Percentiles rank a stretch among this genome's conserved stretches.
Conservation (phyloP, 768 basidiomycete species). For the Macrolepiota albuminosa region DNA sequence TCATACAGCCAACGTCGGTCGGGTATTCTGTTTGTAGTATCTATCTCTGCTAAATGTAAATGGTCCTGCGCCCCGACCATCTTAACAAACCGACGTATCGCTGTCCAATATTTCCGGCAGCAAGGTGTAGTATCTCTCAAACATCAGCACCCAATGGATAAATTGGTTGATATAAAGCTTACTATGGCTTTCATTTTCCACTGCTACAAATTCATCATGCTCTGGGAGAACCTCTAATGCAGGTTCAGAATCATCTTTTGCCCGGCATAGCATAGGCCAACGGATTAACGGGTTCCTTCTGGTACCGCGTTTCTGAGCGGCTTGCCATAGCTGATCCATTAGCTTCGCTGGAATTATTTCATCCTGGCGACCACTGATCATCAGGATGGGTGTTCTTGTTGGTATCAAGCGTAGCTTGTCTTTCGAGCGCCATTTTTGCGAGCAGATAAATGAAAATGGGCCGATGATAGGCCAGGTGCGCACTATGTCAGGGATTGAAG, state of each 20-base stretch:
- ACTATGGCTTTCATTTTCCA: slow-evolving; percentile 37
- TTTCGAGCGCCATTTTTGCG: slow-evolving; percentile 79
- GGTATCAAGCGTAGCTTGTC: slow-evolving; percentile 55
- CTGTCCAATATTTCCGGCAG: background rate
- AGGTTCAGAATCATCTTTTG: slow-evolving; percentile 16
- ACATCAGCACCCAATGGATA: background rate
- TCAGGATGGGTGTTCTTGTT: slow-evolving; percentile 55
- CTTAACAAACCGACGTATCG: background rate
- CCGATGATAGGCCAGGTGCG: slow-evolving; percentile 60
- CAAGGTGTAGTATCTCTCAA: background rate
- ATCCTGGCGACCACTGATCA: slow-evolving; percentile 63
- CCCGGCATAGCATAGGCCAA: slow-evolving; percentile 11
- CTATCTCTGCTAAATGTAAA: too few relatives aligned
- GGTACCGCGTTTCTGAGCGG: slow-evolving; percentile 35
- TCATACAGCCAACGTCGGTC: slow-evolving; percentile 7
- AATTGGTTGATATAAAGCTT: slow-evolving; percentile 9
- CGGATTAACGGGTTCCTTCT: background rate
- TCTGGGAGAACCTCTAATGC: slow-evolving; percentile 16
- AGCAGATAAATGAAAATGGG: slow-evolving; percentile 64
- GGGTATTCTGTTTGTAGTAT: background rate
- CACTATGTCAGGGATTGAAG: slow-evolving; percentile 72
- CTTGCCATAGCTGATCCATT: slow-evolving; percentile 58
- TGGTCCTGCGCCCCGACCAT: background rate
- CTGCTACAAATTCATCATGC: slow-evolving; percentile 25
- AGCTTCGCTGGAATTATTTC: slow-evolving; percentile 58